Percentiles rank a stretch among this genome's conserved stretches.
Evolutionary conservation across 208 protist species (phyloP).

Genomic region (Crithidia acanthocephali): DNA sequence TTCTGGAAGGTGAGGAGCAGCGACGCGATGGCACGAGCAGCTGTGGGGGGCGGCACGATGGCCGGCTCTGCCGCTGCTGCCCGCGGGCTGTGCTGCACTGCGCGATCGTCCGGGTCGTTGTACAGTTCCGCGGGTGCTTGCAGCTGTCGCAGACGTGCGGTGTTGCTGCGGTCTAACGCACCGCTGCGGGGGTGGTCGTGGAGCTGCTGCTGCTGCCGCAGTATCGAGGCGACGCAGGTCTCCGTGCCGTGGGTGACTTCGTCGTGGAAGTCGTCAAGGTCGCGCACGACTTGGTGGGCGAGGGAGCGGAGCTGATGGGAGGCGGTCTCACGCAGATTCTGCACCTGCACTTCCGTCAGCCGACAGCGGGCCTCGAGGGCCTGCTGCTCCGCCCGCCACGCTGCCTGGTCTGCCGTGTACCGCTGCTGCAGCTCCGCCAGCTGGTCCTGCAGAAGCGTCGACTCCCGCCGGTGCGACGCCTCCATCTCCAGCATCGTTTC

Average conservation of each 20-base stretch:
- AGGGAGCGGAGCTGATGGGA: conserved; percentile 8
- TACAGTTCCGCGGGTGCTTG: neutral
- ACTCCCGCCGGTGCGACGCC: neutral
- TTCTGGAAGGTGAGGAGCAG: conserved; percentile 17
- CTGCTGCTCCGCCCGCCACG: conserved; percentile 24
- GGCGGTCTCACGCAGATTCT: conserved; percentile 1
- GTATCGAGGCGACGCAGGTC: conserved; percentile 7
- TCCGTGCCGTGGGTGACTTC: conserved; percentile 4
- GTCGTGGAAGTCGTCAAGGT: conserved; percentile 17
- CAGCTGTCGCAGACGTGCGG: neutral
- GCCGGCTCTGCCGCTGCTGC: neutral
- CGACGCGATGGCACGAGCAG: conserved; percentile 15
- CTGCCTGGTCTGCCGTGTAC: conserved; percentile 12
- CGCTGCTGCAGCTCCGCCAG: conserved; percentile 14
- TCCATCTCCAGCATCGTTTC: neutral
- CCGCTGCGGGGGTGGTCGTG: neutral
- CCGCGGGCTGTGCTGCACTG: neutral
- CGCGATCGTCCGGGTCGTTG: neutral
- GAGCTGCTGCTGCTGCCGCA: neutral
- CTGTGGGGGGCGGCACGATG: neutral
- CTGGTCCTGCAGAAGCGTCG: conserved; percentile 3
- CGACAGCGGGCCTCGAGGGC: conserved; percentile 14
- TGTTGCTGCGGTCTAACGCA: neutral
- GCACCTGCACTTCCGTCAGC: conserved; percentile 9
- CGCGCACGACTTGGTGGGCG: conserved; percentile 22